Conservation (phyloP, 148 eudicot genomes). For the Camellia japonica region DNA sequence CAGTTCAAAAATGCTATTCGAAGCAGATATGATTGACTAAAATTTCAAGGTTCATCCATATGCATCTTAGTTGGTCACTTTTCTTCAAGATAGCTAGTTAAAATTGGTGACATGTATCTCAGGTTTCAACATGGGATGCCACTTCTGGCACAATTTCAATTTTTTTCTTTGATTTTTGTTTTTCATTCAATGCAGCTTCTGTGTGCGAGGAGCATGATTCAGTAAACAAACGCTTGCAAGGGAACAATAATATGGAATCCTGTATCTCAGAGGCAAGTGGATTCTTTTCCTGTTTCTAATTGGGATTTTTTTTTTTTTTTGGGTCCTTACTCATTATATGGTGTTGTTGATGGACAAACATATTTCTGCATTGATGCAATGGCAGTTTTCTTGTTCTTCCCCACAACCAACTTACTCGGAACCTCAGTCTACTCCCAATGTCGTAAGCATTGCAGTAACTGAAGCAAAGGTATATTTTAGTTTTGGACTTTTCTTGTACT, state of each 20-base stretch:
- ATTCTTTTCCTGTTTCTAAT: background rate
- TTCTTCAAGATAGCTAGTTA: background rate
- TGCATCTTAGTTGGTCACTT: too few relatives aligned
- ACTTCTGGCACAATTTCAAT: background rate
- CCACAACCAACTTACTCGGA: conserved; percentile 25
- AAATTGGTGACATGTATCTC: background rate
- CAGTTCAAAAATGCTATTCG: background rate
- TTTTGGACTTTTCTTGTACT: background rate
- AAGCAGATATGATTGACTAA: background rate
- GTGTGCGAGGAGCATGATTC: conserved; percentile 11
- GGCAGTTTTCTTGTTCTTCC: conserved; percentile 36
- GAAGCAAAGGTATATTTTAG: conserved; percentile 31
- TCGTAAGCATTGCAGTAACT: conserved; percentile 13
- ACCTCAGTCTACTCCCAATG: conserved; percentile 32
- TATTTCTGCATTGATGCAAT: background rate
- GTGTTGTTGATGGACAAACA: background rate
- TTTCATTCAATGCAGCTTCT: conserved; percentile 22
- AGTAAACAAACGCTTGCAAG: conserved; percentile 1
- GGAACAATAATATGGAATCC: conserved; percentile 16
- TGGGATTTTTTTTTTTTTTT: too few relatives aligned
- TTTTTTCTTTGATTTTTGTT: background rate
- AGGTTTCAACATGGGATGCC: background rate
- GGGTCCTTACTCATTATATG: background rate
- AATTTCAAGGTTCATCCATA: background rate
- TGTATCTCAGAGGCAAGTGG: conserved; percentile 32